Percentiles rank a stretch among this genome's conserved stretches.
phyloP scores from a whole-genome alignment of 805 yeast genomes.

The Grigorovia yakushimaensis region DNA sequence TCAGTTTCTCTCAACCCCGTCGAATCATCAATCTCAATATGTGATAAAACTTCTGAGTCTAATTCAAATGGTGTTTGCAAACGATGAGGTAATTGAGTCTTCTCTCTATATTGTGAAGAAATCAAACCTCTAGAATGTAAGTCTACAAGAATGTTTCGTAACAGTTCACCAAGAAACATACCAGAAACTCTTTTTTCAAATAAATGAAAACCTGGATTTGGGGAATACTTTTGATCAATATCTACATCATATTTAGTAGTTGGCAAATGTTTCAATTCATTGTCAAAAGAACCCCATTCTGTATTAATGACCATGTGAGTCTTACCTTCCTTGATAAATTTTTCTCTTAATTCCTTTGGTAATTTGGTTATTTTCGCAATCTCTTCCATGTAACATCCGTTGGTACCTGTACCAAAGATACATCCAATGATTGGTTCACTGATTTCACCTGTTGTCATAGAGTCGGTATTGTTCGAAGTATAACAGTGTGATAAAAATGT shows the following conservation, averaged over 20 bases:
- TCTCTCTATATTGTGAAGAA: conserved; percentile 41
- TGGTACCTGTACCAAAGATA: conserved; percentile 95
- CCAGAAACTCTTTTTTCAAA: conserved; percentile 90
- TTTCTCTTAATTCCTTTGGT: conserved; percentile 34
- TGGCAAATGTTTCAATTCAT: conserved; percentile 66
- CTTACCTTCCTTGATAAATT: conserved; percentile 35
- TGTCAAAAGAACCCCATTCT: conserved; percentile 98
- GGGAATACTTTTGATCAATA: conserved; percentile 56
- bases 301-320: conserved; percentile 83
- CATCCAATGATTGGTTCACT: conserved; percentile 79
- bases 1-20: conserved; percentile 63
- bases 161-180: conserved; percentile 84
- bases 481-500: conserved; percentile 84
- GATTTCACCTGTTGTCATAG: conserved; percentile 45
- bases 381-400: conserved; percentile 86
- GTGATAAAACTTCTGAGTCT: conserved; percentile 72
- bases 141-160: conserved; percentile 65
- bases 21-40: conserved; percentile 76
- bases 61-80: conserved; percentile 67
- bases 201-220: conserved; percentile 81
- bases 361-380: conserved; percentile 65
- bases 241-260: conserved; percentile 63
- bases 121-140: conserved; percentile 49
- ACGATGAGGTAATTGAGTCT: conserved; percentile 42
- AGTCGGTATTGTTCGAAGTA: conserved; percentile 40